Evolutionary conservation across 2,329 filamentous ascomycete genomes (phyloP), one percentile per base, ranked within the genome.

Genomic region (Aspergillus sp.): DNA sequence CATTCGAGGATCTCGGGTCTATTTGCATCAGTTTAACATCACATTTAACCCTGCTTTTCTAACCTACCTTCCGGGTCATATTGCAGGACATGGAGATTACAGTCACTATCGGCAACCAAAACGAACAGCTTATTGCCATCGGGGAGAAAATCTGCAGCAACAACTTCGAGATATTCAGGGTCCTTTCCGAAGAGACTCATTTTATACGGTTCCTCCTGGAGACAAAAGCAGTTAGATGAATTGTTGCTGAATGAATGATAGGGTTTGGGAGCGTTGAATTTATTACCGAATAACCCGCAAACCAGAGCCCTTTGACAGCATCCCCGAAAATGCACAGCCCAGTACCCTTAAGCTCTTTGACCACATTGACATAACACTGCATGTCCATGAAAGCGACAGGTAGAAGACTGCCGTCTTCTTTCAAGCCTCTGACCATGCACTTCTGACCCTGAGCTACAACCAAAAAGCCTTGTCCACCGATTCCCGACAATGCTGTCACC

Each of bases 341-440:
- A 0, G 89, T 94, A 1, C 85, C 82, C 4, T 83, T 82, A 12
- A 98, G 76, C 57, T 89, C 88, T 60, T 90, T 93, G 42, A 89
- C 79, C n/a, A 85, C 82, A 2, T 83, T 88, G 9, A 95, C 88
- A 58, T 95, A 93, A 66, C 88, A 94, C 69, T 88, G 93, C 83
- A 96, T 94, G 60, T 98, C 93, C 76, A 98, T 86, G 61, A 98
- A 98, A 0, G 93, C 93, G 4, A 98, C 91, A 0, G 93, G 93
- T 1, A 97, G 75, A 41, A 97, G 77, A 1, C 87, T 90, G 1
- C 90, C 89, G 61, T 98, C 93, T 65, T 98, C 93, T 64, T 96
- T 96, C 3, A 98, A 76, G 33, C 93, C 93, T 46, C 93, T 79
- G 1, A 98, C 90, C 86, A 98, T 94, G 64, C 90, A 91, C 68